Conservation (phyloP, 2,329 filamentous ascomycete species). For the Colletotrichum euphorbiae region DNA sequence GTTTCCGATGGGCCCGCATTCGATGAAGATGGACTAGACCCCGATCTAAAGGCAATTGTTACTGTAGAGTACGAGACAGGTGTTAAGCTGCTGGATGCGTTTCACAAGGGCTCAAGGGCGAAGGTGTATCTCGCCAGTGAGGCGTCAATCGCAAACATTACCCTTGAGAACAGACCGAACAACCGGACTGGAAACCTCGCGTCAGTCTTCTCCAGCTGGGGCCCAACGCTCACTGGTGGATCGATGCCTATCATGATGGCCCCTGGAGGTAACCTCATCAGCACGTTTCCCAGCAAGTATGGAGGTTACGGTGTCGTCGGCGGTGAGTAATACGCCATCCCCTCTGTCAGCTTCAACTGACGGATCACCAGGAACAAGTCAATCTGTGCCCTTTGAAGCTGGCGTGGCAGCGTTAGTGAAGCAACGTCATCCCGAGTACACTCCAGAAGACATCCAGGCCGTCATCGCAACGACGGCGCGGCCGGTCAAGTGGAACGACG, state of each 20-base stretch:
- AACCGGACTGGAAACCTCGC: constrained; percentile 1
- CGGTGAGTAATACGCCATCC: not conserved
- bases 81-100: constrained; percentile 7
- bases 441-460: constrained; percentile 40
- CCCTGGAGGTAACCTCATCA: constrained; percentile 56
- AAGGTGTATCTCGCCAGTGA: constrained; percentile 7
- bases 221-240: constrained; percentile 54
- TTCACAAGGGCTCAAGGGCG: not conserved
- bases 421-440: constrained; percentile 40
- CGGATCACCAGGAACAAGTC: constrained; percentile 54
- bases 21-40: constrained; percentile 42
- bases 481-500: constrained; percentile 42
- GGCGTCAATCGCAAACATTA: not conserved
- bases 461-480: constrained; percentile 44
- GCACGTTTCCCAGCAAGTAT: constrained; percentile 46
- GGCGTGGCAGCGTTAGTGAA: constrained; percentile 48
- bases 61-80: not conserved
- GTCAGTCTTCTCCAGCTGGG: constrained; percentile 52
- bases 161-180: constrained; percentile 2
- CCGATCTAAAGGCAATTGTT: not conserved
- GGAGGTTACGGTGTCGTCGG: constrained; percentile 54
- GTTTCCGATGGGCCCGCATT: constrained; percentile 53
- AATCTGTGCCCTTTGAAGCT: constrained; percentile 57
- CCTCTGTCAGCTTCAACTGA: not conserved
- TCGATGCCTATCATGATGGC: constrained; percentile 55